These are phyloP conservation scores for Lobosporangium transversale DNA, from an alignment of 192 early-diverging fungal species.

Conservation along the genomic window DNA sequence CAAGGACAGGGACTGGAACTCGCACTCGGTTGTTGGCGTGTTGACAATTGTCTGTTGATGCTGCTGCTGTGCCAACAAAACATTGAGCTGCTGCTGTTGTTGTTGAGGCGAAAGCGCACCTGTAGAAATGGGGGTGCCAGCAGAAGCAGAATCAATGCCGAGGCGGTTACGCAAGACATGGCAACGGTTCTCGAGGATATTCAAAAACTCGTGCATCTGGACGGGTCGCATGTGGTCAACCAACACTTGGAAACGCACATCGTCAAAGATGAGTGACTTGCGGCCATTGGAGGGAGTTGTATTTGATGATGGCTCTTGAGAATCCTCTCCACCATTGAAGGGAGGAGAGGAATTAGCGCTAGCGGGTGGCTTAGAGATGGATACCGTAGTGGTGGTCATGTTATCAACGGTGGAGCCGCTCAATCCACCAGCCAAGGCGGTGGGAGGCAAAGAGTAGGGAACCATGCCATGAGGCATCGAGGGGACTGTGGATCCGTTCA, in stretches of 20 bases:
- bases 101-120: constrained; percentile 21
- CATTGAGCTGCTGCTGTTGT: constrained; percentile 34
- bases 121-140: neutral
- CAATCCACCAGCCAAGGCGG: constrained; percentile 5
- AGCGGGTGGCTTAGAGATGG: neutral
- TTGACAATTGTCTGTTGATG: constrained; percentile 26
- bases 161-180: constrained; percentile 56
- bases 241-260: constrained; percentile 54
- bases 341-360: neutral
- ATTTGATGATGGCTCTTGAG: neutral
- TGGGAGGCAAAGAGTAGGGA: constrained; percentile 37
- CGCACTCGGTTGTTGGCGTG: constrained; percentile 50
- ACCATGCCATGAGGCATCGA: constrained; percentile 25
- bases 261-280: constrained; percentile 55
- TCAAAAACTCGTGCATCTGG: constrained; percentile 60
- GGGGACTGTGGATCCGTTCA: constrained; percentile 21
- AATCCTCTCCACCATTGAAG: neutral
- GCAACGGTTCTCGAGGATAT: constrained; percentile 66
- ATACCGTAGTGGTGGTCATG: neutral
- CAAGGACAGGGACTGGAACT: constrained; percentile 39
- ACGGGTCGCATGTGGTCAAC: constrained; percentile 57
- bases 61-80: constrained; percentile 31
- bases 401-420: neutral
- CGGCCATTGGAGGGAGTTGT: neutral
- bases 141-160: constrained; percentile 13